Conservation (phyloP, 805 yeast species). For the Candida xiaguanensis region DNA sequence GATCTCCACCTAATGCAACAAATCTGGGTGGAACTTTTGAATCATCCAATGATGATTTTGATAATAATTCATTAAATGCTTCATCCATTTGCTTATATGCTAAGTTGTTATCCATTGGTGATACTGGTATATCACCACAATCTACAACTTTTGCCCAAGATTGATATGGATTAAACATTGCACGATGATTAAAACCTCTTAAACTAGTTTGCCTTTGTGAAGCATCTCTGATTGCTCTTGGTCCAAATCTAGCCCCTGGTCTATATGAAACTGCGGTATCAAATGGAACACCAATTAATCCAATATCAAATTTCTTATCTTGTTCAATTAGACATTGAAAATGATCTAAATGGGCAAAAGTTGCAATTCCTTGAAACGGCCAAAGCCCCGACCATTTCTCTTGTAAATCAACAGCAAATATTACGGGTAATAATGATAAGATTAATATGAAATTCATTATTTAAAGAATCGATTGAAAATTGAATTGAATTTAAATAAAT, state of each 20-base stretch:
- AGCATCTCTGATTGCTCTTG: conserved; percentile 63
- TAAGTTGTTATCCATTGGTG: conserved; percentile 55
- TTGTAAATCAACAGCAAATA: conserved; percentile 27
- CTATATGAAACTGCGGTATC: conserved; percentile 79
- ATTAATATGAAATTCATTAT: conserved; percentile 3
- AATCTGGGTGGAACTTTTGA: conserved; percentile 50
- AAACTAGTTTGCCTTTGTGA: conserved; percentile 60
- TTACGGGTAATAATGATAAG: background rate
- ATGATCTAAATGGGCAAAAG: conserved; percentile 72
- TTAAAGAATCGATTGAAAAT: too few species aligned
- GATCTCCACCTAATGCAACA: conserved; percentile 81
- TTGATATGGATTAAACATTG: conserved; percentile 50
- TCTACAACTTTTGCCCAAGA: conserved; percentile 49
- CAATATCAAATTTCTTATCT: conserved; percentile 57
- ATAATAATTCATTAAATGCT: conserved; percentile 53
- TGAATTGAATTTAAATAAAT: background rate
- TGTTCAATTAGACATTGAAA: conserved; percentile 53
- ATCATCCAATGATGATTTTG: conserved; percentile 23
- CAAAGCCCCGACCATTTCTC: conserved; percentile 71
- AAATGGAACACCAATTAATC: conserved; percentile 74
- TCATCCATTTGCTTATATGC: conserved; percentile 52
- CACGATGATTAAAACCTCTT: conserved; percentile 69
- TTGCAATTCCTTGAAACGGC: conserved; percentile 65
- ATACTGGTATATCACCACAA: conserved; percentile 56
- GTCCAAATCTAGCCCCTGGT: conserved; percentile 84